Base-by-base conservation (phyloP, 2,329 filamentous ascomycete genomes). In the Seiridium unicorne region DNA sequence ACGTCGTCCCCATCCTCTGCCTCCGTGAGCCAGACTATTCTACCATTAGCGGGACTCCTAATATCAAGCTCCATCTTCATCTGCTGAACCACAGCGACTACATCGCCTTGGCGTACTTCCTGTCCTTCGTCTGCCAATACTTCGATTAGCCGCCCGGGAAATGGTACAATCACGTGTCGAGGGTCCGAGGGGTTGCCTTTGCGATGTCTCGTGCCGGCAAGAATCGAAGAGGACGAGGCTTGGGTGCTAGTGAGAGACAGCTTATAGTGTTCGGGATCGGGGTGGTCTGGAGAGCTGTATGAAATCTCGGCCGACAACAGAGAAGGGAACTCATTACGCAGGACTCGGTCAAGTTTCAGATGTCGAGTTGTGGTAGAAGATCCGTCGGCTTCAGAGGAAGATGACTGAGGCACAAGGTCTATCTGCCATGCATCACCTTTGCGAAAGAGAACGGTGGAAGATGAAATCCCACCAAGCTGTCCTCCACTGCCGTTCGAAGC, bases 31-130 rank as follows among this genome's bases (percentile, higher is more conserved):
- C 83, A 87, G 1, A 68, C 73, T 4, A 84, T 77, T 2, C 67
- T 69, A 0, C 85, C 85, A 1, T 74, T 73, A 4, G 75, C 74
- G 13, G 76, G 74, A 58, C 77, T 77, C 31, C 86, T 71, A 3
- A 89, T 80, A 65, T 89, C 86, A n/a, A 89, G 71, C 64, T 89
- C 86, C 86, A 89, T 89, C 72, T 89, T 89, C 85, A 88, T 88
- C 71, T 89, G 86, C 70, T 84, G 83, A 26, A 89, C 80, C 18
- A 89, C 84, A 6, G 76, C 82, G 64, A 89, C 74, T 0, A 82
- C 72, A 44, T 87, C 80, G 1, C 84, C 83, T 61, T 81, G 74
- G 26, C 69, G 69, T 0, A 85, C 72, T 5, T 69, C 64, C 61
- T 85, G 81, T 0, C 82, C 83, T 3, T 78, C 77, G 5, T 82